phyloP scores from a whole-genome alignment of 163 green algal species.

The Volvox carteri region DNA sequence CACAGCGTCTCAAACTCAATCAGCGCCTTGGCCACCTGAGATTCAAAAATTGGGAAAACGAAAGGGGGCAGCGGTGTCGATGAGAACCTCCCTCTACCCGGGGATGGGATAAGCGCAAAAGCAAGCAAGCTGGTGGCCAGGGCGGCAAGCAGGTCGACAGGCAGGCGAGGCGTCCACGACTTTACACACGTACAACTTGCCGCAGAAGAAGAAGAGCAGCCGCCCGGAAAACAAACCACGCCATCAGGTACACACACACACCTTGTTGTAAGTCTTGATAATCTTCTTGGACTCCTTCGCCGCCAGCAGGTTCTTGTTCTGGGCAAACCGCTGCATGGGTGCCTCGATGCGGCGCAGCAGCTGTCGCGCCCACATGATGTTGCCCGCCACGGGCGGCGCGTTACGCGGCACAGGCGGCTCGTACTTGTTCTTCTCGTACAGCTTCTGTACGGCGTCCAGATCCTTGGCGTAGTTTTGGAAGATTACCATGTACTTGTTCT shows the following conservation, averaged over 20 bases:
- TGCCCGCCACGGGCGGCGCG: slow-evolving; percentile 87
- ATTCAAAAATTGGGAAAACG: neutral
- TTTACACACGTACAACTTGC: too few relatives aligned
- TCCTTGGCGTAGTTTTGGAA: slow-evolving; percentile 92
- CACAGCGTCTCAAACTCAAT: slow-evolving; percentile 95
- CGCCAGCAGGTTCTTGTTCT: slow-evolving; percentile 86
- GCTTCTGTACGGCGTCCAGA: slow-evolving; percentile 90
- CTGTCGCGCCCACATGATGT: slow-evolving; percentile 94
- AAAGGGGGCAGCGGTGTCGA: too few relatives aligned
- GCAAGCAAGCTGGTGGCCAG: too few relatives aligned
- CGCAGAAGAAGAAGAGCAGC: too few relatives aligned
- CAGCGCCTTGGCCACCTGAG: slow-evolving; percentile 85
- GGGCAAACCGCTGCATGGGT: slow-evolving; percentile 91
- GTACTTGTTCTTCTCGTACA: slow-evolving; percentile 94
- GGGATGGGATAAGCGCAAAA: too few relatives aligned
- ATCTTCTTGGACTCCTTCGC: slow-evolving; percentile 92
- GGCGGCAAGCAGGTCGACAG: too few relatives aligned
- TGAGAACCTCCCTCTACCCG: too few relatives aligned
- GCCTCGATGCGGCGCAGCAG: slow-evolving; percentile 93
- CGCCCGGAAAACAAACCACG: too few relatives aligned
- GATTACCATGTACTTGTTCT: slow-evolving; percentile 79
- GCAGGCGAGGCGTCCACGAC: too few relatives aligned
- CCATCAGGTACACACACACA: slow-evolving; percentile 45
- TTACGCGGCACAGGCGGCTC: slow-evolving; percentile 84
- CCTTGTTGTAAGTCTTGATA: slow-evolving; percentile 94